phyloP scores from a whole-genome alignment of 2,329 filamentous ascomycete genomes.

The Xylaria multiplex region DNA sequence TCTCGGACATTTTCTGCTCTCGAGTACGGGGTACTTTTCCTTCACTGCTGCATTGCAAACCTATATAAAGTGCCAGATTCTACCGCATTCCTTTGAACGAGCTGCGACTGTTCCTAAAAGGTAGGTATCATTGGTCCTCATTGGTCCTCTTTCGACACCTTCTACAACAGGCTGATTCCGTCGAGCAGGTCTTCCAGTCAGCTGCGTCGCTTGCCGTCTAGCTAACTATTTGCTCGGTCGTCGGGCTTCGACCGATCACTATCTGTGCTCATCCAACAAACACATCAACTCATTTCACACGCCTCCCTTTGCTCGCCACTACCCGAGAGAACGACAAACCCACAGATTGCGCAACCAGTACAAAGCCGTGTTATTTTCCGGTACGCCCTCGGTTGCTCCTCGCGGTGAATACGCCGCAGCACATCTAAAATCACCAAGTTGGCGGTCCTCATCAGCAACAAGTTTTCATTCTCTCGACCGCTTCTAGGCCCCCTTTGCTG shows the following conservation, averaged over 20 bases:
- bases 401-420: constrained; percentile 46
- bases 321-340: not conserved
- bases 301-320: not conserved
- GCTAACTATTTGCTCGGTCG: constrained; percentile 8
- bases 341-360: constrained; percentile 14
- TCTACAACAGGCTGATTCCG: constrained; percentile 13
- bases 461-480: constrained; percentile 82
- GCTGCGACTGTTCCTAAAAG: constrained; percentile 1
- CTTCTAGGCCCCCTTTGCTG: constrained; percentile 91
- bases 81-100: not conserved
- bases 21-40: constrained; percentile 1
- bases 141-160: not conserved
- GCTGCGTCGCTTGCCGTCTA: constrained; percentile 5
- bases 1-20: constrained; percentile 10
- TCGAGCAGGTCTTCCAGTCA: constrained; percentile 16
- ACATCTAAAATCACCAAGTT: constrained; percentile 78
- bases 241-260: not conserved
- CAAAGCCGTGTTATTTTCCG: constrained; percentile 44
- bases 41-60: not conserved
- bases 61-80: not conserved
- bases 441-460: constrained; percentile 81
- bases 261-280: not conserved
- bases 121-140: not conserved
- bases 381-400: constrained; percentile 37
- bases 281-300: not conserved